These are phyloP conservation scores for Cardiospermum halicacabum DNA, from an alignment of 345 rosid species.

Conservation along the genomic window DNA sequence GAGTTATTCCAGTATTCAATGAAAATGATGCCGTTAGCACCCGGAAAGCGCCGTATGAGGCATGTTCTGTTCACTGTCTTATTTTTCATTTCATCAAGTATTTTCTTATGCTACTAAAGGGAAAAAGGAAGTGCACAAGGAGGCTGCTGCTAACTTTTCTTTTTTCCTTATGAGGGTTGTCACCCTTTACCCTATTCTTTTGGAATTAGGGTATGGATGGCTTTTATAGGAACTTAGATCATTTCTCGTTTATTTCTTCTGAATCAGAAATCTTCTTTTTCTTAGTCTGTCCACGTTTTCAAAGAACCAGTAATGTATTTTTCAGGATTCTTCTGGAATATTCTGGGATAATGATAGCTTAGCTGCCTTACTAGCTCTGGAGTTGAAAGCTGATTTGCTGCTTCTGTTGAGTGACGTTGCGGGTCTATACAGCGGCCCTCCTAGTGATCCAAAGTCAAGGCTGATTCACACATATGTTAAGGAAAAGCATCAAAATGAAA, in stretches of 20 bases:
- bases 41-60: constrained; percentile 98
- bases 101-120: too few species aligned
- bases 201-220: neutral
- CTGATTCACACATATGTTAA: constrained; percentile 78
- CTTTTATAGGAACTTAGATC: neutral
- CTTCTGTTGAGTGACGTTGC: constrained; percentile 93
- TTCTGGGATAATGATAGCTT: constrained; percentile 99
- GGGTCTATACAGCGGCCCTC: constrained; percentile 97
- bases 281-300: constrained; percentile 3
- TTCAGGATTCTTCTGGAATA: constrained; percentile 97
- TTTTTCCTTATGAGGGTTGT: neutral
- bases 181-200: neutral
- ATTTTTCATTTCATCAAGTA: too few species aligned
- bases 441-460: constrained; percentile 85
- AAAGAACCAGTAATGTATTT: constrained; percentile 4
- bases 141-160: neutral
- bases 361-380: constrained; percentile 88
- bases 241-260: neutral
- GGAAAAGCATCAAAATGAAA: constrained; percentile 77
- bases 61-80: constrained; percentile 18
- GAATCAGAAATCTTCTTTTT: neutral
- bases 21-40: constrained; percentile 99
- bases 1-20: constrained; percentile 86
- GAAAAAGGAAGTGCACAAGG: too few species aligned
- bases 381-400: constrained; percentile 93